These are phyloP conservation scores for Cairneyella variabilis DNA, from an alignment of 495 filamentous ascomycete genomes.

Conservation along the genomic window DNA sequence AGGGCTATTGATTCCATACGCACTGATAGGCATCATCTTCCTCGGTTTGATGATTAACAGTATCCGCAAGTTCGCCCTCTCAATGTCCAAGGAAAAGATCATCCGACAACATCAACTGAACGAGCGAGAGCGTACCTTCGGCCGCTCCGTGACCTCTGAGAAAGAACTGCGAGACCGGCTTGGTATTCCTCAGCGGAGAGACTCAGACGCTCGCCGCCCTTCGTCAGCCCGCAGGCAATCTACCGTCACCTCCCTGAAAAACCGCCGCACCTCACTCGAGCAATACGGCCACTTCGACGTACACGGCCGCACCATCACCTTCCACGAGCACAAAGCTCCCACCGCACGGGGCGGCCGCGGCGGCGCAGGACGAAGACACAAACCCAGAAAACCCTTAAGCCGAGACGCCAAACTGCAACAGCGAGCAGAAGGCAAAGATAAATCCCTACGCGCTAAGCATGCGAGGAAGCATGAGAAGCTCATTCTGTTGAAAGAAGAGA, in stretches of 20 bases:
- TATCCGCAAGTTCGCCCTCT: slow-evolving; percentile 58
- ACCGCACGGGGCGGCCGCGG: slow-evolving; percentile 18
- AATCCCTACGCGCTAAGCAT: slow-evolving; percentile 39
- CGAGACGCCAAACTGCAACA: slow-evolving; percentile 39
- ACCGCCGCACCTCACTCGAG: slow-evolving; percentile 27
- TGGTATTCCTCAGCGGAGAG: slow-evolving; percentile 32
- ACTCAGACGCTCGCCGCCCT: background rate
- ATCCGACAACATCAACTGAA: slow-evolving; percentile 60
- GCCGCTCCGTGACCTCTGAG: slow-evolving; percentile 47
- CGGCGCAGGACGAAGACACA: slow-evolving; percentile 14
- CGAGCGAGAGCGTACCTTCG: slow-evolving; percentile 51
- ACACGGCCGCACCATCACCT: slow-evolving; percentile 33
- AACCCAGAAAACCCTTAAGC: slow-evolving; percentile 9
- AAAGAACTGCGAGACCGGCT: slow-evolving; percentile 38
- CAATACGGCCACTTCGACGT: slow-evolving; percentile 34
- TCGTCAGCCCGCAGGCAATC: slow-evolving; percentile 10
- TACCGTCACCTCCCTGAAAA: slow-evolving; percentile 1
- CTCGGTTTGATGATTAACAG: slow-evolving; percentile 72
- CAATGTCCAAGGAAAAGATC: slow-evolving; percentile 64
- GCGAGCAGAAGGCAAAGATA: slow-evolving; percentile 49
- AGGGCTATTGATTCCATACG: slow-evolving; percentile 65
- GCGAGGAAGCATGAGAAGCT: slow-evolving; percentile 50
- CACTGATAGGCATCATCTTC: slow-evolving; percentile 69
- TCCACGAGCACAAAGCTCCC: slow-evolving; percentile 27
- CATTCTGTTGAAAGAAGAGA: slow-evolving; percentile 46